A percentile compares a stretch with the other conserved stretches of the same genome.
Evolutionary conservation across 1,284 basidiomycete species (phyloP).

Genomic region (Inonotus hispidus): DNA sequence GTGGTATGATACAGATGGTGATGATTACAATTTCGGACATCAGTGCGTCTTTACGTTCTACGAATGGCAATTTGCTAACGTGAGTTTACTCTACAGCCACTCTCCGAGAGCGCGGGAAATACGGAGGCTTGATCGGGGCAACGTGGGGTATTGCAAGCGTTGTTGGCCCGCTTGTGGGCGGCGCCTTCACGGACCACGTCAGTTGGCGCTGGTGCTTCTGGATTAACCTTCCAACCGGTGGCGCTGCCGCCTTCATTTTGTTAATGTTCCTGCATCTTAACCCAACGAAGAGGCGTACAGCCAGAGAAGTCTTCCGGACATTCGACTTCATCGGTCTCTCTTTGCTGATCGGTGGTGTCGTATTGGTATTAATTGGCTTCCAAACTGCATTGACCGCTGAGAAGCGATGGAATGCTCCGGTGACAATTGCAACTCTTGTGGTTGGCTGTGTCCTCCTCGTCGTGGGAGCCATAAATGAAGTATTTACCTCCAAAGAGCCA

Average conservation of each 20-base stretch:
- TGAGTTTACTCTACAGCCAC: slow-evolving; percentile 3
- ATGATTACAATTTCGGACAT: slow-evolving; percentile 33
- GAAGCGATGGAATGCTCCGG: slow-evolving; percentile 24
- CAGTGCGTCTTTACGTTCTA: slow-evolving; percentile 19
- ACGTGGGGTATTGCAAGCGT: slow-evolving; percentile 36
- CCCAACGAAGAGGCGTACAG: slow-evolving; percentile 28
- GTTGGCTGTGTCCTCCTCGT: slow-evolving; percentile 40
- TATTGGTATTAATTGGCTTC: slow-evolving; percentile 41
- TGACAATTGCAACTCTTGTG: slow-evolving; percentile 44
- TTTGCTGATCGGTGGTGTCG: slow-evolving; percentile 40
- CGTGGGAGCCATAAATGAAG: slow-evolving; percentile 38
- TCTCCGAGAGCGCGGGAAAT: slow-evolving; percentile 30
- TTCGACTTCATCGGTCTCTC: slow-evolving; percentile 46
- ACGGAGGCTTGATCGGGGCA: slow-evolving; percentile 35
- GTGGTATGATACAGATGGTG: slow-evolving; percentile 31
- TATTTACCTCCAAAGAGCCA: slow-evolving; percentile 43
- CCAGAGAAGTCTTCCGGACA: slow-evolving; percentile 30
- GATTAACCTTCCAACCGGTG: slow-evolving; percentile 39
- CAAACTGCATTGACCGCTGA: slow-evolving; percentile 28
- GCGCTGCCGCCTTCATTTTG: slow-evolving; percentile 33
- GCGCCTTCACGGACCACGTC: slow-evolving; percentile 37
- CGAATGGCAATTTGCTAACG: slow-evolving; percentile 13
- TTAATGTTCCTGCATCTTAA: slow-evolving; percentile 31
- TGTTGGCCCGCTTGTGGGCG: slow-evolving; percentile 38
- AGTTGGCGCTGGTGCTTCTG: slow-evolving; percentile 36